Percentiles rank a stretch among this genome's conserved stretches.
Evolutionary conservation across 352 stramenopile genomes (phyloP).

Genomic region (Phytophthora tubulina): DNA sequence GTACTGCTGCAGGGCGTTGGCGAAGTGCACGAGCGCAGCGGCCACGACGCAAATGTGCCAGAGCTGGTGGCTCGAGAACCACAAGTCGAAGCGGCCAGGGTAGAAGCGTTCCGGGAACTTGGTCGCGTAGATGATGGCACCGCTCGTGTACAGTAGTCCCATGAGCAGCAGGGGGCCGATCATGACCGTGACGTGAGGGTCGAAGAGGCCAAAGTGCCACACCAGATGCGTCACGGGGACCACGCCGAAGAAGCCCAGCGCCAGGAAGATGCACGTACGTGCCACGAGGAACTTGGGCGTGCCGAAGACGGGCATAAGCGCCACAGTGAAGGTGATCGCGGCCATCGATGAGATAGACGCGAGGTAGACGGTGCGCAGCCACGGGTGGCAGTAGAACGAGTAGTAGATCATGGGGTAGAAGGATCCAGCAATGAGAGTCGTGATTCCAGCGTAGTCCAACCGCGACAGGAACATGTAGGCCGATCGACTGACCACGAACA

Average conservation of each 20-base stretch:
- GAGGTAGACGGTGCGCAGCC: slow-evolving; percentile 70
- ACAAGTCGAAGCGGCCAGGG: slow-evolving; percentile 86
- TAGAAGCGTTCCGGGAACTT: slow-evolving; percentile 89
- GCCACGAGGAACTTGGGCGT: slow-evolving; percentile 78
- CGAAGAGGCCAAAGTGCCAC: slow-evolving; percentile 79
- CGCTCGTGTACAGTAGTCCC: slow-evolving; percentile 80
- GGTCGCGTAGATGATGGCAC: slow-evolving; percentile 86
- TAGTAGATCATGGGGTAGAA: slow-evolving; percentile 92
- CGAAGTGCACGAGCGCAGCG: slow-evolving; percentile 88
- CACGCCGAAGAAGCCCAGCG: slow-evolving; percentile 83
- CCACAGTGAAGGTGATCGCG: slow-evolving; percentile 73
- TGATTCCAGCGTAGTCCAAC: slow-evolving; percentile 89
- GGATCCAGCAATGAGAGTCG: slow-evolving; percentile 86
- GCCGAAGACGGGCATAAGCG: slow-evolving; percentile 74
- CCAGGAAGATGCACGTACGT: slow-evolving; percentile 82
- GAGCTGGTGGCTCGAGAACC: slow-evolving; percentile 89
- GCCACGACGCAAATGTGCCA: slow-evolving; percentile 91
- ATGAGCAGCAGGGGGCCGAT: slow-evolving; percentile 83
- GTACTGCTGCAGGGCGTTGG: slow-evolving; percentile 86
- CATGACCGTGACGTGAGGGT: slow-evolving; percentile 88
- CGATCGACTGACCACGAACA: slow-evolving; percentile 84
- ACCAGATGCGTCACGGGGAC: slow-evolving; percentile 82
- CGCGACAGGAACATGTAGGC: slow-evolving; percentile 83
- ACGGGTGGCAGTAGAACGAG: slow-evolving; percentile 89
- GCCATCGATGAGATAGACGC: slow-evolving; percentile 75